phyloP scores from a whole-genome alignment of 345 rosid genomes.

The Pistacia atlantica region DNA sequence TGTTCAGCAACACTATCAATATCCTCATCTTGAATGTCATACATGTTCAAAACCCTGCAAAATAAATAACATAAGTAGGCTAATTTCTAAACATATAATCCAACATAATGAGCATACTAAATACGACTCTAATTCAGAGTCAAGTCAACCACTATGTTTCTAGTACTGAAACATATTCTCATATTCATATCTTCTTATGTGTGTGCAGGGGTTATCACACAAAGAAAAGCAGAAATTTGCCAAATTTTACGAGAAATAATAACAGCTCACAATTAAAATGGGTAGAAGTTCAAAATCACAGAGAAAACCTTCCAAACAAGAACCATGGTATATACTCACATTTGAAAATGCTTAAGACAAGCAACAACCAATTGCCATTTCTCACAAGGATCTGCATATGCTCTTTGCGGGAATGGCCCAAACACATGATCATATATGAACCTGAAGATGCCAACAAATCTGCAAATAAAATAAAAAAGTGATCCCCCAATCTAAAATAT shows the following conservation, averaged over 20 bases:
- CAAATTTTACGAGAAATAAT: neutral
- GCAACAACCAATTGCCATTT: constrained; percentile 94
- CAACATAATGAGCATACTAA: constrained; percentile 2
- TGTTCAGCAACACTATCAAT: constrained; percentile 59
- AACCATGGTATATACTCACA: constrained; percentile 47
- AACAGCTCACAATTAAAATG: neutral
- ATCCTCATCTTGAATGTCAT: constrained; percentile 81
- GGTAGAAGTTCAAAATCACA: constrained; percentile 11
- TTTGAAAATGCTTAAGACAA: constrained; percentile 94
- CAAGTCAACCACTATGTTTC: neutral
- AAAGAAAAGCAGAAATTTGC: neutral
- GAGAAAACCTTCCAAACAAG: neutral
- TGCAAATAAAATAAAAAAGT: constrained; percentile 35
- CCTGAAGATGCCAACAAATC: constrained; percentile 91
- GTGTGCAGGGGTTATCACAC: neutral
- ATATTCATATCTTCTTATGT: neutral
- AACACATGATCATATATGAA: constrained; percentile 90
- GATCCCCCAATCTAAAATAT: constrained; percentile 21
- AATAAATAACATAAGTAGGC: constrained; percentile 11
- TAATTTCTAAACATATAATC: neutral
- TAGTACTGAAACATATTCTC: neutral
- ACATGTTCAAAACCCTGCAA: constrained; percentile 83
- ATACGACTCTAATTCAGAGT: neutral
- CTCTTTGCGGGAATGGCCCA: constrained; percentile 92
- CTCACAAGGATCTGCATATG: constrained; percentile 90